These are phyloP conservation scores for Trichoderma atrobrunneum DNA, from an alignment of 2,329 filamentous ascomycete genomes.

Conservation along the genomic window DNA sequence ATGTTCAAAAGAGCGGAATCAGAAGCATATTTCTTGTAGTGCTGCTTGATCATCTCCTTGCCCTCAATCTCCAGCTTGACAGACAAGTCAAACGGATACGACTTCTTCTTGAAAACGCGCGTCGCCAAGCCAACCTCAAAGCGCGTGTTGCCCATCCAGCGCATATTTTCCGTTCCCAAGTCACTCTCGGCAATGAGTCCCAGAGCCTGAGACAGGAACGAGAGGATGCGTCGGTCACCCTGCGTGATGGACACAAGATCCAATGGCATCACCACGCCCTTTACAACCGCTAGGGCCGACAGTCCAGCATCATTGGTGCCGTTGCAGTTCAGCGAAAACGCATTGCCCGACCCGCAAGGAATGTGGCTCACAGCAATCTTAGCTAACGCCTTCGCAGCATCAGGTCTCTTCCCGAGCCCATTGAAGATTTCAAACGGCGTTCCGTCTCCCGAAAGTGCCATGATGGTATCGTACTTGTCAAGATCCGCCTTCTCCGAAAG, in stretches of 20 bases:
- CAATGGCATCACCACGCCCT: slow-evolving; percentile 78
- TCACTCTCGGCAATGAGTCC: slow-evolving; percentile 90
- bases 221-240: slow-evolving; percentile 68
- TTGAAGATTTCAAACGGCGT: slow-evolving; percentile 94
- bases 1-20: slow-evolving; percentile 28
- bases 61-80: slow-evolving; percentile 77
- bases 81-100: slow-evolving; percentile 87
- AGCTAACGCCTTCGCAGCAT: slow-evolving; percentile 70
- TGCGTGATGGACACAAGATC: slow-evolving; percentile 89
- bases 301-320: slow-evolving; percentile 73
- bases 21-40: slow-evolving; percentile 58
- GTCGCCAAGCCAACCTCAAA: slow-evolving; percentile 85
- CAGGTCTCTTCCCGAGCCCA: slow-evolving; percentile 72
- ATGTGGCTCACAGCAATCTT: slow-evolving; percentile 82
- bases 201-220: slow-evolving; percentile 86
- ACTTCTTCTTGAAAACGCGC: slow-evolving; percentile 69
- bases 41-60: slow-evolving; percentile 70
- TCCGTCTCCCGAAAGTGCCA: slow-evolving; percentile 89
- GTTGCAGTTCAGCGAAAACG: slow-evolving; percentile 84
- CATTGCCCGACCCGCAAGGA: slow-evolving; percentile 92
- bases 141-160: slow-evolving; percentile 86
- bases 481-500: slow-evolving; percentile 75
- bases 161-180: slow-evolving; percentile 81
- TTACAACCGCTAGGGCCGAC: slow-evolving; percentile 80
- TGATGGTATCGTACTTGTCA: slow-evolving; percentile 77